Percentiles rank a stretch among this genome's conserved stretches.
Evolutionary conservation across 2,329 filamentous ascomycete species (phyloP).

Genomic region (Colletotrichum melonis): DNA sequence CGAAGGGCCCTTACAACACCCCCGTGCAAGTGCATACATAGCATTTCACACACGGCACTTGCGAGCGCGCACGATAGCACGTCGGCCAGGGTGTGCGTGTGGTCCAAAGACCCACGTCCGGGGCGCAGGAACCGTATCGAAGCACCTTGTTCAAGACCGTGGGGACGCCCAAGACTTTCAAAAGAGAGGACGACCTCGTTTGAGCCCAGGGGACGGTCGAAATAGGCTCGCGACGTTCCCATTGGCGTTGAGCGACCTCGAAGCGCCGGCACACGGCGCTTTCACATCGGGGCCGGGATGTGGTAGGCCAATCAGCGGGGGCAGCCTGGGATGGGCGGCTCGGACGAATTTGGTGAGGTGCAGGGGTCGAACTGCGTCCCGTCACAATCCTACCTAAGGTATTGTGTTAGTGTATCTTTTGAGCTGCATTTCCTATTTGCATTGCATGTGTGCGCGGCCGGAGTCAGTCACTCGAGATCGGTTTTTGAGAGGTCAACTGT

Average conservation of each 20-base stretch:
- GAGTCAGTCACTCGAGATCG: not conserved
- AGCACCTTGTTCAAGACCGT: not conserved
- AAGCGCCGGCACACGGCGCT: conserved; percentile 37
- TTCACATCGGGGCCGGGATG: conserved; percentile 33
- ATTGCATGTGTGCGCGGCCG: conserved; percentile 3
- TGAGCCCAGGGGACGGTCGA: conserved; percentile 20
- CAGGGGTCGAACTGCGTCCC: not conserved
- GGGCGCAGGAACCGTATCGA: conserved; percentile 28
- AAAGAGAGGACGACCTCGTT: not conserved
- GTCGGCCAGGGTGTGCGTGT: not conserved
- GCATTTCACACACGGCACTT: conserved; percentile 19
- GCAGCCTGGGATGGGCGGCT: conserved; percentile 28
- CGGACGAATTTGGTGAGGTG: not conserved
- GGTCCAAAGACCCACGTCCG: not conserved
- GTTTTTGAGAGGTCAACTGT: not conserved
- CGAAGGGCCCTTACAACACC: not conserved
- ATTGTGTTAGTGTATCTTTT: not conserved
- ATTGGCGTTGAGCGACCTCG: conserved; percentile 36
- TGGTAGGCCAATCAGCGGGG: conserved; percentile 29
- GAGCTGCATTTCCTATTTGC: conserved; percentile 1
- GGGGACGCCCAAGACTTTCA: not conserved
- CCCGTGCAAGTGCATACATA: conserved; percentile 19
- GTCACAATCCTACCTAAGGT: not conserved
- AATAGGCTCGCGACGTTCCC: conserved; percentile 23
- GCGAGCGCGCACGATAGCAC: not conserved